Evolutionary conservation across 2,329 filamentous ascomycete species (phyloP), one percentile per base, ranked within the genome.

Genomic region (Penicillium polonicum): DNA sequence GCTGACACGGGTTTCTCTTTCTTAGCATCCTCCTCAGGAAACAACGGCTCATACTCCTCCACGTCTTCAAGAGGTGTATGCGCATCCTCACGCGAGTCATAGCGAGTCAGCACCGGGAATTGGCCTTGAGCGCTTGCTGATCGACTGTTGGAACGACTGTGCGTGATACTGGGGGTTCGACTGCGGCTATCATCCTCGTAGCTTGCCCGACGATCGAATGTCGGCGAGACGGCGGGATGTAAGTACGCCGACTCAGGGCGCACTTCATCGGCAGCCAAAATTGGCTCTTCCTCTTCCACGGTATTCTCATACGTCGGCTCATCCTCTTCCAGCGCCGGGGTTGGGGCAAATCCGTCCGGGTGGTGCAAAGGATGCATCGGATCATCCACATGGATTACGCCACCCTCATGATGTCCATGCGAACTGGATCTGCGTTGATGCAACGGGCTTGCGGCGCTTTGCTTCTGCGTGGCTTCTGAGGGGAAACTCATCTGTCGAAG

Each of bases 41-140:
- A 99, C 4, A 99, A 79, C 2, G 94, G 94, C 72, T 97, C 93
- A 69, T 97, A 97, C 73, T 97, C 92, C 68, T 92, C 88, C 5
- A 96, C 90, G 68, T 96, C 89, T 67, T 95, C 91, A 9, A 96
- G 78, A 5, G 90, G 90, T 4, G 88, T 92, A 43, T 82, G 78
- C 45, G 78, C 72, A 23, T 80, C 79, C 46, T 83, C 80, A 39
- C 79, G 79, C 17, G 80, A 85, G 76, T 69, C 78, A 77, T 74
- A 88, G 72, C 74, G 88, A 52, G 78, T 74, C 46, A 83, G 69
- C 54, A 78, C 77, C 17, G 82, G 79, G 7, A 82, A 76, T 45
- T 78, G 80, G 62, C 82, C 85, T 70, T 88, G 85, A 41, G 87
- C 78, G 71, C 85, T 89, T 33, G 80, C 76, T n/a, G 86, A 83